Base-by-base conservation (phyloP, 306 rosid genomes). In the Ziziphus jujuba region DNA sequence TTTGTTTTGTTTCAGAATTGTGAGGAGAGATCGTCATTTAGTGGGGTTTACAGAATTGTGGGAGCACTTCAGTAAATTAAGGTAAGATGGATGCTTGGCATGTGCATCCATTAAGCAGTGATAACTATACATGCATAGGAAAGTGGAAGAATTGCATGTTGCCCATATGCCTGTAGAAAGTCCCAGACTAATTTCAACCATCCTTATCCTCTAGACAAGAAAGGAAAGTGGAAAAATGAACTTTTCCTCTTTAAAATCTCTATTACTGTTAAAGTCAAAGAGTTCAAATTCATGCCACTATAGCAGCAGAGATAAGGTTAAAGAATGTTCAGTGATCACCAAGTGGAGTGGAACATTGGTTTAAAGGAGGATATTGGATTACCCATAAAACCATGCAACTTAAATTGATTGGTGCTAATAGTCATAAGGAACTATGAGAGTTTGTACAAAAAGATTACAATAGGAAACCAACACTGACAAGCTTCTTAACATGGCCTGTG, bases 51-150 rank as follows among this genome's bases (percentile, higher is more conserved):
- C 21, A 44, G 44, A 19, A 43, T 44, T 38, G 20, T 56, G 43
- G 64, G 54, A 28, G 54, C 9, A 20, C 15, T 44, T 9, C 9
- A 25, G 24, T 20, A 25, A 57, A 6, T 40, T 67, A 5, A 56
- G 40, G 50, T 43, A 23, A 25, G 55, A 34, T 56, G 63, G 58
- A 17, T 60, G 66, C 24, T 59, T 49, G 34, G 51, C n/a, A 11
- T 59, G 17, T 23, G 22, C 66, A 14, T 59, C 23, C 17, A 24
- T 63, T 10, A 40, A 56, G 20, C 2, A 48, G 24, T 23, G 12
- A 5, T 24, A 33, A 36, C 25, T 44, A 55, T 9, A 20, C 15
- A 38, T 67, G 43, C 53, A 55, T 56, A 13, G 64, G 36, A 40
- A 28, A n/a, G 50, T n/a, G 11, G 9, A 34, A 56, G 17, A 24